phyloP scores from a whole-genome alignment of 2,329 filamentous ascomycete genomes.

The Leptographium wingfieldii region DNA sequence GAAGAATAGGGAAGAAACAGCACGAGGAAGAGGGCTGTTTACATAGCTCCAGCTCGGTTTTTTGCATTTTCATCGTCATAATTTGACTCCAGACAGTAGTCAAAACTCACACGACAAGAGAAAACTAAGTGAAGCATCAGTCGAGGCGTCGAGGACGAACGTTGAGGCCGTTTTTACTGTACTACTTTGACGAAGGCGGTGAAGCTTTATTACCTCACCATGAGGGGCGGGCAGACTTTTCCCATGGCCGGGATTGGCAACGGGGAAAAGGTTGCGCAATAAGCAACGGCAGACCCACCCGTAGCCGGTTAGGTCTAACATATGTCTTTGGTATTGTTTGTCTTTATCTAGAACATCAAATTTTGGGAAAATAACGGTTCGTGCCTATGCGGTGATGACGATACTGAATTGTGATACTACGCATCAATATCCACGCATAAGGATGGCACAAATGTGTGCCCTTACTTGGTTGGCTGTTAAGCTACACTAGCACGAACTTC shows the following conservation, averaged over 20 bases:
- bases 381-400: too few species aligned
- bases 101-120: not conserved
- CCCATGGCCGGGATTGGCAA: not conserved
- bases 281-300: not conserved
- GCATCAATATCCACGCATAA: too few species aligned
- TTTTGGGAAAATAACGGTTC: too few species aligned
- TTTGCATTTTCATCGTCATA: constrained; percentile 1
- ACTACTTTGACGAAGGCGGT: not conserved
- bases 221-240: constrained; percentile 1
- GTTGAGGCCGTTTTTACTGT: not conserved
- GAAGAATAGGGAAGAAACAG: not conserved
- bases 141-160: not conserved
- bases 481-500: too few species aligned
- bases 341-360: too few species aligned
- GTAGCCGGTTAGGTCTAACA: too few species aligned
- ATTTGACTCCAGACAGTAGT: not conserved
- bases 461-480: too few species aligned
- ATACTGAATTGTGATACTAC: too few species aligned
- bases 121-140: not conserved
- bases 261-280: not conserved
- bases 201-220: not conserved
- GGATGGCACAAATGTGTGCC: too few species aligned
- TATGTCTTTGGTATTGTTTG: too few species aligned
- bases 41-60: not conserved
- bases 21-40: not conserved